phyloP scores from a whole-genome alignment of 164 flowering plant species.

The Aristolochia fimbriata region DNA sequence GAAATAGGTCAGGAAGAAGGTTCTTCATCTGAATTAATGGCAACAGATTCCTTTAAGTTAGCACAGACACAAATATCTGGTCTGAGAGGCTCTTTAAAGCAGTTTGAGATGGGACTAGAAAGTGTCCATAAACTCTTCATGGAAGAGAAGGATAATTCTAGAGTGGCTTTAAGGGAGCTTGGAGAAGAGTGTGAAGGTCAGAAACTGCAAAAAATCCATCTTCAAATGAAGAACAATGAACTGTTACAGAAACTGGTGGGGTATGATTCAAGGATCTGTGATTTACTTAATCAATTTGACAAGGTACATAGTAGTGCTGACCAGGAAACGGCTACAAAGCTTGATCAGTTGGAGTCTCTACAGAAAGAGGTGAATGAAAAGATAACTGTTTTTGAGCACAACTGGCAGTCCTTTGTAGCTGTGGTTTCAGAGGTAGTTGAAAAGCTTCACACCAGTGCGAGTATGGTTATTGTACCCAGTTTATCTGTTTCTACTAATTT shows the following conservation, averaged over 20 bases:
- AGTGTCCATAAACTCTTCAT: too few species aligned
- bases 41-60: constrained; percentile 27
- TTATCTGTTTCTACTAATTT: constrained; percentile 13
- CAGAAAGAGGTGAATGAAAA: constrained; percentile 37
- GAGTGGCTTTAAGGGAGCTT: constrained; percentile 27
- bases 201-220: constrained; percentile 23
- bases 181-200: constrained; percentile 39
- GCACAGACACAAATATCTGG: constrained; percentile 28
- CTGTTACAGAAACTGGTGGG: constrained; percentile 29
- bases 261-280: constrained; percentile 29
- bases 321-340: constrained; percentile 23
- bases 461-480: constrained; percentile 7
- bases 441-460: constrained; percentile 37
- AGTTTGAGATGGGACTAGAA: constrained; percentile 30
- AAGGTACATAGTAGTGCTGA: constrained; percentile 30
- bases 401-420: constrained; percentile 33
- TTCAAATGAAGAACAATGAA: constrained; percentile 29
- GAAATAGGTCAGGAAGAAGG: constrained; percentile 35
- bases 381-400: constrained; percentile 28
- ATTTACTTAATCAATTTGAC: constrained; percentile 33
- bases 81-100: constrained; percentile 38
- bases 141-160: too few species aligned
- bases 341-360: constrained; percentile 33
- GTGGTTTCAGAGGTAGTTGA: constrained; percentile 29
- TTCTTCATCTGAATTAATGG: constrained; percentile 17